Percentiles rank a stretch among this genome's conserved stretches.
These are phyloP conservation scores for Cinnamomum chago DNA, from an alignment of 164 flowering plant species.

Conservation along the genomic window DNA sequence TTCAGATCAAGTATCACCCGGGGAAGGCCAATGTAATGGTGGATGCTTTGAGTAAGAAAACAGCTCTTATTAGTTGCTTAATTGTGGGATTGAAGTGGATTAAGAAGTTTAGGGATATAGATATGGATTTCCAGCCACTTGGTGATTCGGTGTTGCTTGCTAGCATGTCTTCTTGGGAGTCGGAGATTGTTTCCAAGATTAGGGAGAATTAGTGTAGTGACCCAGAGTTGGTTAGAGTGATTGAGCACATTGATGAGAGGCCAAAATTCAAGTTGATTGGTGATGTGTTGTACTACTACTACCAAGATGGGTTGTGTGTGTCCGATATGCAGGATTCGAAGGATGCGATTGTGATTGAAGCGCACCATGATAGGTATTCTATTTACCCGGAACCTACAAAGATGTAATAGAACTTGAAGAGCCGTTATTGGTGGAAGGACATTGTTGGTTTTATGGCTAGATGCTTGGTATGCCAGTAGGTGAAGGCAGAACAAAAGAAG, in stretches of 20 bases:
- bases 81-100: neutral
- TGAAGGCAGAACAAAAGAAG: slow-evolving; percentile 1
- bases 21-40: neutral
- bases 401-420: too few relatives aligned
- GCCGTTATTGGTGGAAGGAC: neutral
- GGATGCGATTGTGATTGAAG: neutral
- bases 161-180: too few relatives aligned
- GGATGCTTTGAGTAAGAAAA: too few relatives aligned
- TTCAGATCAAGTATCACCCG: too few relatives aligned
- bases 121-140: too few relatives aligned
- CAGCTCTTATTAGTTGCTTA: neutral
- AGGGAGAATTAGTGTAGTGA: too few relatives aligned
- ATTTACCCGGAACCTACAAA: too few relatives aligned
- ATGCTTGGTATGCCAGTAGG: neutral
- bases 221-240: too few relatives aligned
- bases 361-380: too few relatives aligned
- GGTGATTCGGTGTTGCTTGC: neutral
- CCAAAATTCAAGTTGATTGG: neutral
- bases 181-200: too few relatives aligned
- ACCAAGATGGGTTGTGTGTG: neutral
- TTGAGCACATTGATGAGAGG: too few relatives aligned
- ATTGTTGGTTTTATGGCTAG: neutral
- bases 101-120: neutral
- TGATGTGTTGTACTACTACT: neutral
- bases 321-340: neutral